Base-by-base conservation (phyloP, 2,329 filamentous ascomycete species). In the Metarhizium brunneum region DNA sequence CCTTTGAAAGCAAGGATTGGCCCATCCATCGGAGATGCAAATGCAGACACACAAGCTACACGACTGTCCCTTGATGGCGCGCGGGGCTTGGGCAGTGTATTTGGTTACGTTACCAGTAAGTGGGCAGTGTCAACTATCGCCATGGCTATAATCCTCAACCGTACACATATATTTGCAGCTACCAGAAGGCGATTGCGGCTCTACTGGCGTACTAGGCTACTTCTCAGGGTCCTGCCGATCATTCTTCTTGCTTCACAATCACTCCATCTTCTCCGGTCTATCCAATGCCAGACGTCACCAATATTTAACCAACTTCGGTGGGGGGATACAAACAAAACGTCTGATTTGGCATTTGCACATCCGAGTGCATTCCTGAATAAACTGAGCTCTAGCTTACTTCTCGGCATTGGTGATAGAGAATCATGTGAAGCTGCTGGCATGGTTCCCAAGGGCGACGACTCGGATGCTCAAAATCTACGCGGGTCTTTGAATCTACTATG, bases 151-250 rank as follows among this genome's bases (percentile, higher is more conserved):
- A 74, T 96, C 56, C 77, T 97, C 29, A 97, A 97, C 68, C 84
- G 94, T 56, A 95, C 94, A 6, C 86, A 92, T 57, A 94, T 97
- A 63, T 97, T 96, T 70, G 92, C 91, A 47, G 92, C 92, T 0
- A 92, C 90, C 14, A 81, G 94, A 59, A 82, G 92, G 54, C 84
- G 88, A 54, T 76, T 96, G n/a, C 80, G 81, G 10, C 77, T 97
- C 2, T 80, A 81, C 55, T 92, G 89, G 84, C 80, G 84, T 40
- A 74, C 86, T 53, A 84, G 90, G 47, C 70, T 95, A 4, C 68
- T 84, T 7, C 69, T 96, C 14, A 87, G 92, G 53, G 73, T 86
- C 36, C 66, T 85, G 3, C 89, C 91, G 0, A 85, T 95, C 47
- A 43, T 86, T 5, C 73, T 92, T 0, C 84, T 95, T 55, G 65